Evolutionary conservation across 169 alveolate genomes (phyloP), one percentile per base, ranked within the genome.

Genomic region (Cryptosporidium ryanae): DNA sequence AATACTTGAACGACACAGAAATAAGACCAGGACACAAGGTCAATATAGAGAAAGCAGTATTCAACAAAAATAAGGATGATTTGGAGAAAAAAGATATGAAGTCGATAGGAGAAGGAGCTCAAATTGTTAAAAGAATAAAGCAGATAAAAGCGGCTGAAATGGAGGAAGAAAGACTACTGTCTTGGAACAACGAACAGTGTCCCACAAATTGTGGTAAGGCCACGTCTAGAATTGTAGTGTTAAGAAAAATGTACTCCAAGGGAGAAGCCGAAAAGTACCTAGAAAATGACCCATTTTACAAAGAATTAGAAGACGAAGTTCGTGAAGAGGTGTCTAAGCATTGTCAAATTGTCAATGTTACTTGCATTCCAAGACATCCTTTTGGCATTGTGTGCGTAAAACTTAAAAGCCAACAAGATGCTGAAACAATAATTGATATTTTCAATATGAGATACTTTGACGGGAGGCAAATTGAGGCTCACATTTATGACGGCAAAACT

Each of bases 401-500:
- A 61, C 92, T 95, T 65, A 63, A 65, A 44, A 76, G 76, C 29
- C 82, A 93, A 0, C 29, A 81, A 4, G 84, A 90, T 90, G 97
- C 97, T 61, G 95, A 93, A 49, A 29, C 65, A 21, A 92, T 95
- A 67, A 89, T 95, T 6, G 82, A 90, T 38, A 64, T 38, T 17
- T 70, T 93, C 90, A 65, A 92, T 76, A 91, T 90, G n/a, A 64
- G 94, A 43, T 64, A 57, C 21, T 93, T 90, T 82, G 92, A 87
- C 81, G 94, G 91, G 32, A 91, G 93, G 44, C 44, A 83, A 44
- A 64, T 95, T 6, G 82, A 65, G 27, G 87, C 93, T 64, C 63
- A 65, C 46, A 93, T 84, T 82, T 95, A 95, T 93, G 96, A 95
- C 82, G 97, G 96, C 10, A 89, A 64, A 13, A 92, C 94, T 12